These are phyloP conservation scores for Solanum virginianum DNA, from an alignment of 257 asterid species.

Conservation along the genomic window DNA sequence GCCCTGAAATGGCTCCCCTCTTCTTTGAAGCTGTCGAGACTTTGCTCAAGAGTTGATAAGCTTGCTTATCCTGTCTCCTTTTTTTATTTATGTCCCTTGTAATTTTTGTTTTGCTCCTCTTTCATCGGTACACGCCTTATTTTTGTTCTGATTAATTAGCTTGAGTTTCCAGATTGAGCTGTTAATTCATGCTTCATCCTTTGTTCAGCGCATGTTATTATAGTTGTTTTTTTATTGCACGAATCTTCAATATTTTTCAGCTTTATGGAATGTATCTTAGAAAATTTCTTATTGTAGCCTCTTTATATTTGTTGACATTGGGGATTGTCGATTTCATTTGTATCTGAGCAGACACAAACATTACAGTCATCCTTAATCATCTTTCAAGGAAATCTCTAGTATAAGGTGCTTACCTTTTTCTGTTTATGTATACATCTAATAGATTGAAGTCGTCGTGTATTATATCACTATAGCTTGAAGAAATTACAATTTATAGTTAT, in stretches of 20 bases:
- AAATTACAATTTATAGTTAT: too few relatives aligned
- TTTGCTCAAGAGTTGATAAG: constrained; percentile 36
- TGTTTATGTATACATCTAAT: neutral
- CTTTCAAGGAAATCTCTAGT: too few relatives aligned
- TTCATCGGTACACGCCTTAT: neutral
- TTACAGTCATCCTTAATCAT: too few relatives aligned
- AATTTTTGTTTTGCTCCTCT: constrained; percentile 7
- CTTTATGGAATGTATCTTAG: neutral
- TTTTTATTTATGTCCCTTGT: neutral
- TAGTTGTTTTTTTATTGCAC: neutral
- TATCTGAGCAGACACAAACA: neutral
- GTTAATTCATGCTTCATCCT: neutral
- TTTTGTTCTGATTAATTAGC: neutral
- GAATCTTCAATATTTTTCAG: neutral
- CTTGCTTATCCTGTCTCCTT: neutral
- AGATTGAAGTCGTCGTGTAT: neutral
- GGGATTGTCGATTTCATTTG: neutral
- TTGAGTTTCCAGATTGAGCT: neutral
- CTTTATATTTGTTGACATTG: neutral
- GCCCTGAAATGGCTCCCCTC: constrained; percentile 81
- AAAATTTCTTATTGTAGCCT: neutral
- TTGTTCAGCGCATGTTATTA: neutral
- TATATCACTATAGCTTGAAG: too few relatives aligned
- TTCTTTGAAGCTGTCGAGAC: constrained; percentile 75
- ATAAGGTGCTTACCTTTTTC: neutral